Evolutionary conservation across 805 yeast genomes (phyloP).

Genomic region (Ogataea parapolymorpha): DNA sequence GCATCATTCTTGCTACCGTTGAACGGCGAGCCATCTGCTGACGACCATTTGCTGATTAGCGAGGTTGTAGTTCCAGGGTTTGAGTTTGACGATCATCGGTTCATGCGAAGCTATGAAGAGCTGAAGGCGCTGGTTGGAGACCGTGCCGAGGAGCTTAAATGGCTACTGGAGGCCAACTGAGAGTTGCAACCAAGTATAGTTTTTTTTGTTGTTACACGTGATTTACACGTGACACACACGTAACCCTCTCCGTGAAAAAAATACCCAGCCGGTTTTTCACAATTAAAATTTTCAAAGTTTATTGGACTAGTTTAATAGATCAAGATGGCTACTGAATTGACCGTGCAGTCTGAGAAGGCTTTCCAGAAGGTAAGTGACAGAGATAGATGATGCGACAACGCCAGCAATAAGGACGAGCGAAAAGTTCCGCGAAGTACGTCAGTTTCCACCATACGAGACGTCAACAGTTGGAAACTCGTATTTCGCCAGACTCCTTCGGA

Average conservation of each 20-base stretch:
- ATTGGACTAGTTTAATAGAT: constrained; percentile 18
- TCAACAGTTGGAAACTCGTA: neutral
- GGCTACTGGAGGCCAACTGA: constrained; percentile 32
- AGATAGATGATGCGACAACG: neutral
- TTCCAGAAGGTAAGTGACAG: constrained; percentile 90
- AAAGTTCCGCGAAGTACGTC: neutral
- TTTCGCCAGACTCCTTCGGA: too few species aligned
- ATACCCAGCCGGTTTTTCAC: constrained; percentile 9
- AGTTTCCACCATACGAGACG: neutral
- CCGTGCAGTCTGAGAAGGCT: constrained; percentile 99
- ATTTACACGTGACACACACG: constrained; percentile 1
- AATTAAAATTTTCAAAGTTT: constrained; percentile 12
- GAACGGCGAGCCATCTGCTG: constrained; percentile 23
- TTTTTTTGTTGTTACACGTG: neutral
- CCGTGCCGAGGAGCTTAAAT: constrained; percentile 34
- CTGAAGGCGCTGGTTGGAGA: constrained; percentile 37
- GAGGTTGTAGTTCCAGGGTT: constrained; percentile 64
- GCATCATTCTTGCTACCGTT: constrained; percentile 49
- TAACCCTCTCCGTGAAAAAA: constrained; percentile 7
- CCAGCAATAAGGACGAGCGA: neutral
- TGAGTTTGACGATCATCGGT: constrained; percentile 51
- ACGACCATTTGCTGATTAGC: constrained; percentile 46
- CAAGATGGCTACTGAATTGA: constrained; percentile 98
- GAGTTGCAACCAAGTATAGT: neutral
- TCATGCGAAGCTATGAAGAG: constrained; percentile 36